phyloP scores from a whole-genome alignment of 2,329 filamentous ascomycete genomes.

The Penicillium sp. region DNA sequence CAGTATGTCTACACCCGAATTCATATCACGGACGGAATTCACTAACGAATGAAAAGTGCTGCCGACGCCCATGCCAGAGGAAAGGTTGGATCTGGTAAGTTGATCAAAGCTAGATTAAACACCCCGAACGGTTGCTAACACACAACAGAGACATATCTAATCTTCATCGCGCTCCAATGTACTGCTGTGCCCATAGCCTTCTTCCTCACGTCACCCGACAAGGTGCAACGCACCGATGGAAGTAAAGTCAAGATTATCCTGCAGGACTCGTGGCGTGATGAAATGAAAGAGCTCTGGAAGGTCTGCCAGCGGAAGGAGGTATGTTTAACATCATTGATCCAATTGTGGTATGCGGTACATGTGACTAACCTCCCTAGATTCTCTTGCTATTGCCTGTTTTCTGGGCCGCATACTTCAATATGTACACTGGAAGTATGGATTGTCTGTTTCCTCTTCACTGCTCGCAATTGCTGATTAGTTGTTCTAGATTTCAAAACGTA shows the following conservation, averaged over 20 bases:
- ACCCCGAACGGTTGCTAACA: background rate
- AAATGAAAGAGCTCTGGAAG: constrained; percentile 41
- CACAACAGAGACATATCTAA: constrained; percentile 40
- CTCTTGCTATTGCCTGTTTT: constrained; percentile 46
- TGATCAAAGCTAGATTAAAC: background rate
- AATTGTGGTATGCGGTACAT: background rate
- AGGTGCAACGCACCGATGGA: constrained; percentile 46
- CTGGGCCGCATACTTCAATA: constrained; percentile 49
- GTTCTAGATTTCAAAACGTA: constrained; percentile 51
- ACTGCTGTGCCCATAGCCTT: constrained; percentile 40
- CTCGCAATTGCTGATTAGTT: constrained; percentile 3
- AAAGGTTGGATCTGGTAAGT: constrained; percentile 26
- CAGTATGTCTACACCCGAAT: constrained; percentile 18
- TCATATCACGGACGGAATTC: accelerated
- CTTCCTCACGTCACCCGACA: constrained; percentile 42
- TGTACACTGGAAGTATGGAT: constrained; percentile 40
- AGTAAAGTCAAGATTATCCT: constrained; percentile 40
- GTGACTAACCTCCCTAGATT: constrained; percentile 32
- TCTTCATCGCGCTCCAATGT: constrained; percentile 46
- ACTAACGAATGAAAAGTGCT: constrained; percentile 12
- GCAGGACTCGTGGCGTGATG: constrained; percentile 42
- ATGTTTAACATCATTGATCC: background rate
- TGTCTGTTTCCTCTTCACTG: background rate
- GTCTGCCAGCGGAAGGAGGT: constrained; percentile 25
- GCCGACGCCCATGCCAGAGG: constrained; percentile 23